Evolutionary conservation across 139 green algal species (phyloP), one percentile per base, ranked within the genome.

Genomic region (Auxenochlorella pyrenoidosa): DNA sequence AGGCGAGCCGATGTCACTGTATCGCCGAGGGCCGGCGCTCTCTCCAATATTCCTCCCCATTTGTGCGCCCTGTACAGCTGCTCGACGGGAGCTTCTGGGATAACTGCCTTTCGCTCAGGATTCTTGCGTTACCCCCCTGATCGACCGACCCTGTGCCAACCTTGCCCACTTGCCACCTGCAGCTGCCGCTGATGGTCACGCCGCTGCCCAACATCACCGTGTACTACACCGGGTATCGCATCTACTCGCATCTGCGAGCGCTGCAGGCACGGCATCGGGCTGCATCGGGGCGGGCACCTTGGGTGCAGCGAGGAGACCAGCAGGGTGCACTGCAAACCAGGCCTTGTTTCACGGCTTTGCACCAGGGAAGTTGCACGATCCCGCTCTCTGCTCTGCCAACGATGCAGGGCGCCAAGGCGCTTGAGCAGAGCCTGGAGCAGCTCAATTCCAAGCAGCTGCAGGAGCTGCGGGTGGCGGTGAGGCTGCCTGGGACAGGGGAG

Each of bases 181-280:
- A 92, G 80, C 79, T 94, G 72, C 91, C 91, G 13, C 83, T 94
- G 28, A 79, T 90, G 90, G 79, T 94, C 40, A 95, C 92, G 6
- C 94, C 94, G 24, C 85, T 96, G 16, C 94, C 94, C 32, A 96
- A 96, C 78, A 78, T 96, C 6, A 95, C 94, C 1, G 87, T 96
- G 0, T 96, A 96, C 86, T 96, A 94, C 91, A 94, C 93, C 0
- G 65, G 91, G 10, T 96, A 95, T 85, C 89, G 94, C 60, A 76
- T 92, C 26, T 83, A 91, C 32, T 95, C 92, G 0, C 92, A 96
- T 86, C 89, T 88, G 44, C 87, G 88, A 34, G 93, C 93, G 18
- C 68, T 91, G 15, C 63, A 87, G 79, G 79, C 83, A 72, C 22
- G 71, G n/a, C 0, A n/a, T 21, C 8, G 68, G 10, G 80, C n/a